Base-by-base conservation (phyloP, 768 basidiomycete genomes). In the Heimioporus sp. region DNA sequence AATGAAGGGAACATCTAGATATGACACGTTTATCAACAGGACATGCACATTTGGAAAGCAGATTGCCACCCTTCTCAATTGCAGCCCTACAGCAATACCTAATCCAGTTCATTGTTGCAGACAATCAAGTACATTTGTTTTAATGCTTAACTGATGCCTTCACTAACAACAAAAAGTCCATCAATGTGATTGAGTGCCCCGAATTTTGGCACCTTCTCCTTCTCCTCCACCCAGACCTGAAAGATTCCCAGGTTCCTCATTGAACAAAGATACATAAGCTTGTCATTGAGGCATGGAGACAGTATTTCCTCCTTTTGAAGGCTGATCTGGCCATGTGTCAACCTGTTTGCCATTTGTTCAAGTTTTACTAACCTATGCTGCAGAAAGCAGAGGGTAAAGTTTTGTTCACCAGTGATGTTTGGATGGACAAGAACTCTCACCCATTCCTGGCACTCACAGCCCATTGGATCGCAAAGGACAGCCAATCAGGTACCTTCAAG, bases 131-230 rank as follows among this genome's bases (percentile, higher is more conserved):
- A 16, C 12, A 20, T 45, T 8, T 20, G 10, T 13, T 15, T 24
- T 21, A 20, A 10, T 15, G 19, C 21, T 24, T 9, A 24, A 34
- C 15, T 10, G 15, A 32, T 7, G n/a, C 1, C 35, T 32, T 34
- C 67, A 66, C 64, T 66, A 4, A 57, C 68, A 17, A 67, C 64
- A 45, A 52, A 70, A 39, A 54, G 60, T 41, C 53, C 20, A 12
- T 61, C 67, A 31, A 70, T 5, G 24, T 24, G 5, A 24, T 24
- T 5, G 24, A 24, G 5, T 24, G 24, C 24, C 24, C 24, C 5
- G 24, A 24, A 24, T 24, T 71, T 43, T 30, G 59, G 7, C 41
- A 57, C 30, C 60, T 71, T 6, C 49, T 70, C 15, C 55, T 65
- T 13, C 45, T 66, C 12, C 51, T 70, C 15, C 39, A 47, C 17